Conservation (phyloP, 345 rosid species). For the Moricandia moricandioides region DNA sequence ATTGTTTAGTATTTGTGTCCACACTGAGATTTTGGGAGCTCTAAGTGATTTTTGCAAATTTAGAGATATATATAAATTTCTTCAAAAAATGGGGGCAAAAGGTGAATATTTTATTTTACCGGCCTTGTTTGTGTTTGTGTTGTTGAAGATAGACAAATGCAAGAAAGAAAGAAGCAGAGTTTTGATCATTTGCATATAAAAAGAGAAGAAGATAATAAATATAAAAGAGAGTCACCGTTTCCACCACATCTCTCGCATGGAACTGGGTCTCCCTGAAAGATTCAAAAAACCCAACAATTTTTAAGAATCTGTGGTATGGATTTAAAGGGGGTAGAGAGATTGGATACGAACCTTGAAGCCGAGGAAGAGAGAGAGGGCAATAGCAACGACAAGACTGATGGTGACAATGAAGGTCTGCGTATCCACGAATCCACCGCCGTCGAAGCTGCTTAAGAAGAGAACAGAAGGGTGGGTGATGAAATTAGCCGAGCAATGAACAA, state of each 20-base stretch:
- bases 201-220: neutral
- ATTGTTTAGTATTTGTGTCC: too few species aligned
- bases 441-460: slow-evolving; percentile 51
- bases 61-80: too few species aligned
- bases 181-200: neutral
- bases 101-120: too few species aligned
- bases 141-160: neutral
- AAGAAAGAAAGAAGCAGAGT: too few species aligned
- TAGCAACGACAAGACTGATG: slow-evolving; percentile 75
- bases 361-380: slow-evolving; percentile 72
- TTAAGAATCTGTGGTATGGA: neutral
- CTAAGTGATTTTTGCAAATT: too few species aligned
- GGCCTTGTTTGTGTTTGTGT: too few species aligned
- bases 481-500: slow-evolving; percentile 33
- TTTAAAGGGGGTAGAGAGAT: neutral
- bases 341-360: slow-evolving; percentile 60
- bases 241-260: slow-evolving; percentile 92
- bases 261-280: slow-evolving; percentile 85
- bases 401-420: slow-evolving; percentile 74
- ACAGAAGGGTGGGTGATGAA: slow-evolving; percentile 51
- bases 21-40: too few species aligned
- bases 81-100: too few species aligned
- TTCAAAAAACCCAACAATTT: neutral
- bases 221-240: slow-evolving; percentile 51
- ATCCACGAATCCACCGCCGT: slow-evolving; percentile 51